These are phyloP conservation scores for Fusarium siculi DNA, from an alignment of 2,329 filamentous ascomycete genomes.

Conservation along the genomic window DNA sequence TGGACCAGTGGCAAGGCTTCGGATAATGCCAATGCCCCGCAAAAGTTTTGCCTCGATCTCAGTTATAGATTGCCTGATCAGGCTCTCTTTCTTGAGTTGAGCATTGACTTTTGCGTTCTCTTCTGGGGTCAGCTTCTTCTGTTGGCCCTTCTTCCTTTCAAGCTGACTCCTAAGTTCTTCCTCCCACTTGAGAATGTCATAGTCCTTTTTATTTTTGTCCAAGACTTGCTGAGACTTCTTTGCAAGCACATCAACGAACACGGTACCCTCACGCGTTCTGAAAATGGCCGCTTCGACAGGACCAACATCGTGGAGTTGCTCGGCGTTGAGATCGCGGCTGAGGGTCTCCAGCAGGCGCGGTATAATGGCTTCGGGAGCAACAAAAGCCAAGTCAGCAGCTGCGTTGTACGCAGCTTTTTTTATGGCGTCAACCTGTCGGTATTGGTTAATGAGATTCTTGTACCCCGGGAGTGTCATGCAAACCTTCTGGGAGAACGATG, in stretches of 20 bases:
- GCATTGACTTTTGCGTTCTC: conserved; percentile 91
- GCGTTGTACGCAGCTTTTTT: conserved; percentile 82
- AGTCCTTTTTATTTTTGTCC: conserved; percentile 93
- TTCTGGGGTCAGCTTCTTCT: conserved; percentile 90
- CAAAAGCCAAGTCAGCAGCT: conserved; percentile 91
- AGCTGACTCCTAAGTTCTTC: conserved; percentile 87
- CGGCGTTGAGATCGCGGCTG: conserved; percentile 75
- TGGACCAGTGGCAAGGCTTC: conserved; percentile 82
- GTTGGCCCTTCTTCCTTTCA: conserved; percentile 90
- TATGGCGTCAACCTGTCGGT: conserved; percentile 50
- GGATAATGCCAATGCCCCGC: conserved; percentile 87
- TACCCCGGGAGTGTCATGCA: conserved; percentile 32
- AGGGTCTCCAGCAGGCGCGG: conserved; percentile 81
- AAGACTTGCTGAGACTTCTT: conserved; percentile 77
- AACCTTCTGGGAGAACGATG: conserved; percentile 65
- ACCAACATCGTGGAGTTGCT: conserved; percentile 77
- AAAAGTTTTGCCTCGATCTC: conserved; percentile 76
- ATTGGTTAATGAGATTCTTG: conserved; percentile 14
- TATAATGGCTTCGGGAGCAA: conserved; percentile 85
- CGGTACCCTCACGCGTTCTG: conserved; percentile 86
- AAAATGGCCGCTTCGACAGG: conserved; percentile 93
- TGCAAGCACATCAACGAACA: conserved; percentile 90
- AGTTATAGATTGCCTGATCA: conserved; percentile 78
- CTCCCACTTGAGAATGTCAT: conserved; percentile 97
- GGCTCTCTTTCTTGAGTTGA: conserved; percentile 87